phyloP scores from a whole-genome alignment of 192 early-diverging fungal species.

The Backusella luteola region DNA sequence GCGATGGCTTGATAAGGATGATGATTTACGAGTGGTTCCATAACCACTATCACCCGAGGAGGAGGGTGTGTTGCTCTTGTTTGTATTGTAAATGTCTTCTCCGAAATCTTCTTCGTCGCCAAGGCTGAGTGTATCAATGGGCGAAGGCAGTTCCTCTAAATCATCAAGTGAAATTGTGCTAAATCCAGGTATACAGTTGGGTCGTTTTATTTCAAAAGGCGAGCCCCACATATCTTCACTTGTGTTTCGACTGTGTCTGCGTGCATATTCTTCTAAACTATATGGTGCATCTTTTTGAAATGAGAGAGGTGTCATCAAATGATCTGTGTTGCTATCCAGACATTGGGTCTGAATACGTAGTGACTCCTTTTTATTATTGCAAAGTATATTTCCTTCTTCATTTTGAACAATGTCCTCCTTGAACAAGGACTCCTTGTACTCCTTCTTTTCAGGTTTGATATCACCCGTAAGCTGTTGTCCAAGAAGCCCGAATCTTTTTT shows the following conservation, averaged over 20 bases:
- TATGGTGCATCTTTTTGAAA: not conserved
- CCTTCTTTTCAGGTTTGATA: not conserved
- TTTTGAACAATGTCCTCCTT: not conserved
- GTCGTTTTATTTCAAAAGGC: constrained; percentile 7
- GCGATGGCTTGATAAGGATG: not conserved
- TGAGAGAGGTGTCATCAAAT: not conserved
- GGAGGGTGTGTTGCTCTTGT: constrained; percentile 9
- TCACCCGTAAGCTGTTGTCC: not conserved
- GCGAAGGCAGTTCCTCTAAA: not conserved
- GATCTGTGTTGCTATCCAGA: not conserved
- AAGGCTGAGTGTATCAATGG: not conserved
- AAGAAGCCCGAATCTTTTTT: not conserved
- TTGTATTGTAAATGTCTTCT: constrained; percentile 9
- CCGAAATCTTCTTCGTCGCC: not conserved
- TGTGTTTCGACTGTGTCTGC: not conserved
- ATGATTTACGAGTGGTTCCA: constrained; percentile 13
- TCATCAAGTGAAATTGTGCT: not conserved
- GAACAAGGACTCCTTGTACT: constrained; percentile 5
- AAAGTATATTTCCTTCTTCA: not conserved
- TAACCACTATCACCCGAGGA: constrained; percentile 18
- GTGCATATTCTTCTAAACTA: not conserved
- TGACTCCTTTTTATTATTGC: not conserved
- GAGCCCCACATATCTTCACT: not conserved
- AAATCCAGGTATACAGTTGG: constrained; percentile 15
- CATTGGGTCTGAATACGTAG: not conserved